Evolutionary conservation across 805 yeast species (phyloP).

Genomic region (Metschnikowia henanensis): DNA sequence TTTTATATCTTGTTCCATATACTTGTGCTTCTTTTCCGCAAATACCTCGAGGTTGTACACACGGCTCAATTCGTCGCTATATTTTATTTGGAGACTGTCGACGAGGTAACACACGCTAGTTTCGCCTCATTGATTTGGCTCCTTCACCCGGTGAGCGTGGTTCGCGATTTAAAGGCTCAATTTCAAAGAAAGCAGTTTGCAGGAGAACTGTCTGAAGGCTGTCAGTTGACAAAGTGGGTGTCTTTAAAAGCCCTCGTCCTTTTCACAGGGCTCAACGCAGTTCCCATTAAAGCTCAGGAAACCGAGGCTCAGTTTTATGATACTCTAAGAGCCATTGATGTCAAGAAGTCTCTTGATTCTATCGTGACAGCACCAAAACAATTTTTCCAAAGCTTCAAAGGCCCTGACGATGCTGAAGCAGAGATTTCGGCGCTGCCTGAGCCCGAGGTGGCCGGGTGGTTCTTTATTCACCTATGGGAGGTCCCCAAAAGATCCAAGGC

Average conservation of each 20-base stretch:
- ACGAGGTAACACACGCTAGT: conserved; percentile 1
- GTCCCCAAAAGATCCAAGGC: background rate
- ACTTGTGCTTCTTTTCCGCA: conserved; percentile 1
- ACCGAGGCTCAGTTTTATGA: conserved; percentile 4
- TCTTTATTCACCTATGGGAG: conserved; percentile 1
- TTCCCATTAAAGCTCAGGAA: conserved; percentile 5
- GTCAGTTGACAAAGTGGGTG: conserved; percentile 1
- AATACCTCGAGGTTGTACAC: conserved; percentile 1
- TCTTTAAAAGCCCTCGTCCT: background rate
- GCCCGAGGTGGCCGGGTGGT: conserved; percentile 4
- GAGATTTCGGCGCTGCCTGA: conserved; percentile 1
- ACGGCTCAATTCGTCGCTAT: conserved; percentile 2
- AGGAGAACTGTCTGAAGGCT: background rate
- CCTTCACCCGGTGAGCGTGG: conserved; percentile 2
- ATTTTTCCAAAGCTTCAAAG: background rate
- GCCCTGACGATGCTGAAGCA: background rate
- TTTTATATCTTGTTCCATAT: conserved; percentile 2
- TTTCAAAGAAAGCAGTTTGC: background rate
- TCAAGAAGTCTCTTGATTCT: background rate
- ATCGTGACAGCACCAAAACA: background rate
- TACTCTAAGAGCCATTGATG: background rate
- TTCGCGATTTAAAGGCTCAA: background rate
- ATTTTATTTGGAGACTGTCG: conserved; percentile 4
- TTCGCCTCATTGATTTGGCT: conserved; percentile 2
- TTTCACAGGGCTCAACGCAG: conserved; percentile 4